Base-by-base conservation (phyloP, 352 stramenopile species). In the Pythium myriotylum region DNA sequence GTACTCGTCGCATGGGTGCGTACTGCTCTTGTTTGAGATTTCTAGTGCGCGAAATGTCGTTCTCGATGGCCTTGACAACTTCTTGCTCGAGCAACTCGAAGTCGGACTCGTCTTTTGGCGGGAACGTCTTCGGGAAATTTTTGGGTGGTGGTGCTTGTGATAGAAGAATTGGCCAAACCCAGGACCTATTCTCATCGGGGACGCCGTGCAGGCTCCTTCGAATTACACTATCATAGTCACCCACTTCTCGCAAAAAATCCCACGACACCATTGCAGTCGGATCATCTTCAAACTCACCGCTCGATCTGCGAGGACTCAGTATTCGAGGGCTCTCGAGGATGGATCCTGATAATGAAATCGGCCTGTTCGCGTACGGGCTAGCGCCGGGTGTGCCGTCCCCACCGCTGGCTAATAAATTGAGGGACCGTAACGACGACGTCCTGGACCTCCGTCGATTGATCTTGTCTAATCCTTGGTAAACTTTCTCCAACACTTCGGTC, bases 51-150 rank as follows among this genome's bases (percentile, higher is more conserved):
- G 71, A 76, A 20, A 94, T 89, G 37, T 94, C 85, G 40, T 89
- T 92, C 41, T 94, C 85, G 45, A 94, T 92, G 19, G 83, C 86
- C 50, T 89, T 91, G 24, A 76, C 65, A 9, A 92, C 73, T 65
- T 94, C 81, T 43, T 76, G 67, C 26, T 92, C 84, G 43, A 92
- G 52, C 13, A 46, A 19, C 14, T 75, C 63, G 14, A 59, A 59
- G 17, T 69, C 57, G 19, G 41, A 53, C 19, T 65, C 62, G 20
- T 70, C 53, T 17, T 55, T 17, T 7, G 54, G 49, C 20, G 63
- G 47, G n/a, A 58, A 63, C 0, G 20, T 26, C 52, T 60, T 63
- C 6, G 62, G 55, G 23, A 60, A 64, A 37, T 69, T 64, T 23
- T 51, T 60, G 7, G 62, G 54, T n/a, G 26, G 62, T 14, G 77